Evolutionary conservation across 2,329 filamentous ascomycete genomes (phyloP), one percentile per base, ranked within the genome.

Genomic region (Grosmannia clavigera): DNA sequence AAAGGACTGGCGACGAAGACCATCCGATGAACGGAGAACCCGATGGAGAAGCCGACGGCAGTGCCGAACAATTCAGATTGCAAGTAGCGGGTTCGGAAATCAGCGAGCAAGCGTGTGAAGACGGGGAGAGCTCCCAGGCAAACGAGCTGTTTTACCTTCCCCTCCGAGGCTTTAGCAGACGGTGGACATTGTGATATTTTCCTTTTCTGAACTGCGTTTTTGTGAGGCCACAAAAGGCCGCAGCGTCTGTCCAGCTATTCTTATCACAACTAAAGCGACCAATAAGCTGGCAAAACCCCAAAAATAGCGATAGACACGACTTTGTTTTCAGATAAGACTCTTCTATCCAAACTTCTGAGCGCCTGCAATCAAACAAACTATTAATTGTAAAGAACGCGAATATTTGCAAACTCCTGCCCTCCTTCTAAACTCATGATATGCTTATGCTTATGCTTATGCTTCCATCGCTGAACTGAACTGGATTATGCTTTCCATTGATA

Each of bases 401-500:
- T 19, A 46, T 46, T 19, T 46, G 43, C 19, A 46, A 46, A 46
- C 43, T 46, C 43, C 43, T 9, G 43, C 43, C 22, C 43, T 46
- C 43, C 19, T 19, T 46, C 5, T 22, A n/a, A 19, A 19, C 19
- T 7, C 43, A 46, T 46, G 14, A 19, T 3, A 9, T 22, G 22
- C 22, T 22, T 22, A n/a, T 7, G 43, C 43, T 40, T 2, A 25
- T 48, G 25, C 14, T 35, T 63, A 58, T 83, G 79, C 48, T 27
- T 29, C 12, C 50, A 16, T 29, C 27, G 11, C 50, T 50, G n/a
- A 11, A 22, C 6, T 50, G 46, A 50, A 11, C n/a, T 25, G 16
- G 16, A 5, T 11, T 29, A 52, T 52, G 25, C 50, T 14, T 12
- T 25, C 70, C 33, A 31, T 3, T 59, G 58, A 35, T 57, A 59